These are phyloP conservation scores for Alisma plantagoaquatica DNA, from an alignment of 106 monocot genomes.

Conservation along the genomic window DNA sequence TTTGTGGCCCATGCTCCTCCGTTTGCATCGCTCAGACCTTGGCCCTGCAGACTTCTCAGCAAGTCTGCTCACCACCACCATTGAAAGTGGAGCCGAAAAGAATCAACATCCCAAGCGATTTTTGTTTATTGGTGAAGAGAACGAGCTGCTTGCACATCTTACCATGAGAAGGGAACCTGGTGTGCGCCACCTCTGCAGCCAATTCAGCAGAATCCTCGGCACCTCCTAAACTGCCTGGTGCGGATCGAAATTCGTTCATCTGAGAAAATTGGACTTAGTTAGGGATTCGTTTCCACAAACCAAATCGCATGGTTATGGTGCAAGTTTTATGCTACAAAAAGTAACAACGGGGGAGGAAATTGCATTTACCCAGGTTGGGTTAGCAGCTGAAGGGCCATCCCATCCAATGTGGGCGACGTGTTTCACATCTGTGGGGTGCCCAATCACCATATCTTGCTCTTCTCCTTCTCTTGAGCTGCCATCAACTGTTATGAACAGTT, in stretches of 20 bases:
- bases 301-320: background rate
- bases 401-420: constrained; percentile 27
- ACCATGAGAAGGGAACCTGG: constrained; percentile 9
- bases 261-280: too few relatives aligned
- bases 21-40: too few relatives aligned
- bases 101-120: too few relatives aligned
- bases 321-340: background rate
- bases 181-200: background rate
- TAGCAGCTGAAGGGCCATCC: constrained; percentile 13
- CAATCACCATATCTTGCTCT: constrained; percentile 24
- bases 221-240: constrained; percentile 7
- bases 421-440: constrained; percentile 19
- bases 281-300: background rate
- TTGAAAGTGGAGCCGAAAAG: too few relatives aligned
- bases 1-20: too few relatives aligned
- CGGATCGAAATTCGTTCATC: constrained; percentile 21
- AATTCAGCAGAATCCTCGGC: background rate
- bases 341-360: background rate
- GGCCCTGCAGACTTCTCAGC: too few relatives aligned
- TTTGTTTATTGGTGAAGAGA: too few relatives aligned
- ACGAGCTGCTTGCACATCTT: too few relatives aligned
- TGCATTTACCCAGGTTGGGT: constrained; percentile 13
- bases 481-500: background rate
- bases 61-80: too few relatives aligned
- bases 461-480: constrained; percentile 1